These are phyloP conservation scores for Citrus mangshanensis DNA, from an alignment of 345 rosid species.

Conservation along the genomic window DNA sequence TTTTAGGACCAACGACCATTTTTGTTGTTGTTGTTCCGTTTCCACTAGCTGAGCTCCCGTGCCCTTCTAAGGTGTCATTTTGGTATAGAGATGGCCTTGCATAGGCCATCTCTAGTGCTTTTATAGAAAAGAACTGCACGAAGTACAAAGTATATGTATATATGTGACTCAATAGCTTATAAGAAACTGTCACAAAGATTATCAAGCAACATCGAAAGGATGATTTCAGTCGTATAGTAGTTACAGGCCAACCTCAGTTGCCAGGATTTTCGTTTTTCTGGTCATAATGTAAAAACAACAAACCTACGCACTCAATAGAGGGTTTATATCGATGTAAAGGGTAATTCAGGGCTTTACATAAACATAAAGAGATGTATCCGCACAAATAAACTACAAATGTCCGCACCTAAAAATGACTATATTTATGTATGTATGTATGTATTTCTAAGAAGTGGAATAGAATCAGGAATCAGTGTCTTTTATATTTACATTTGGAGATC, in stretches of 20 bases:
- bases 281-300: no score
- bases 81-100: neutral
- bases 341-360: no score
- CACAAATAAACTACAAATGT: no score
- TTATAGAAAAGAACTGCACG: slow-evolving; percentile 11
- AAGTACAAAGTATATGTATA: neutral
- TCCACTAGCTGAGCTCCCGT: neutral
- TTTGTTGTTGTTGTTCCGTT: neutral
- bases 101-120: neutral
- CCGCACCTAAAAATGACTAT: no score
- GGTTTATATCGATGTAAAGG: no score
- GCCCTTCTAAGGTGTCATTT: neutral
- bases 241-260: no score
- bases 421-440: no score
- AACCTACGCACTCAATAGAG: rapidly evolving
- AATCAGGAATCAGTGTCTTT: no score
- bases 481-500: neutral
- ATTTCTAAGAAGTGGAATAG: neutral
- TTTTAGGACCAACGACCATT: neutral
- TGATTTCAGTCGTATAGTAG: no score
- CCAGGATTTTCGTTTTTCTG: no score
- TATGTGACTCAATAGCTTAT: neutral
- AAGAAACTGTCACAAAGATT: neutral
- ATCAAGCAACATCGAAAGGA: no score
- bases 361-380: no score